phyloP scores from a whole-genome alignment of 2,329 filamentous ascomycete genomes.

The Monilinia fructicola region DNA sequence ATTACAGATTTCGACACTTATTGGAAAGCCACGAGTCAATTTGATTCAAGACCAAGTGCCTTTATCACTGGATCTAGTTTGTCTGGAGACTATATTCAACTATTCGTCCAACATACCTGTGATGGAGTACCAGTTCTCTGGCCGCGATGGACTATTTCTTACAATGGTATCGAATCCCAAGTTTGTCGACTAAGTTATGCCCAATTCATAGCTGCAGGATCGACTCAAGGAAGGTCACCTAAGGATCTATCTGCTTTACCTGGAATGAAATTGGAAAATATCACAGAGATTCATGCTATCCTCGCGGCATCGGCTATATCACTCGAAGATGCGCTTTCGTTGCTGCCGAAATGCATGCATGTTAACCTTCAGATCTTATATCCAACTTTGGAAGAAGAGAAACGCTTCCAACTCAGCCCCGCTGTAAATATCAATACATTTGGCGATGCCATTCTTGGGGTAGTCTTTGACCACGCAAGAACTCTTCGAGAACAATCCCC shows the following conservation, averaged over 20 bases:
- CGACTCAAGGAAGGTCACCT: conserved; percentile 34
- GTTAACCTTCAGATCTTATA: conserved; percentile 92
- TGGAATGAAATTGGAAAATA: conserved; percentile 51
- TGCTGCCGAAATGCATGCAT: conserved; percentile 77
- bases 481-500: conserved; percentile 63
- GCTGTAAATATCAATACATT: conserved; percentile 82
- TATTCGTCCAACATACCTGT: conserved; percentile 88
- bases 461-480: conserved; percentile 90
- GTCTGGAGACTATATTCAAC: conserved; percentile 88
- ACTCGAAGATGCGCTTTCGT: conserved; percentile 70
- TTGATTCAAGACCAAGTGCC: conserved; percentile 80
- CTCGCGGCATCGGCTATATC: conserved; percentile 77
- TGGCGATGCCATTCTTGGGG: conserved; percentile 76
- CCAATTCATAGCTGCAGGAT: conserved; percentile 59
- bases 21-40: conserved; percentile 96
- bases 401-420: conserved; percentile 66
- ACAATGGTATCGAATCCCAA: conserved; percentile 76
- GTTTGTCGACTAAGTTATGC: conserved; percentile 74
- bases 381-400: conserved; percentile 73
- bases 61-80: conserved; percentile 93
- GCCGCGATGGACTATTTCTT: conserved; percentile 77
- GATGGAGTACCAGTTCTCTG: conserved; percentile 86
- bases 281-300: conserved; percentile 68
- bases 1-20: conserved; percentile 99
- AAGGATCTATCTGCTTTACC: conserved; percentile 47